A percentile compares a stretch with the other conserved stretches of the same genome.
Conservation (phyloP, 78 protist genomes). For the Dictyostelium citrinum region DNA sequence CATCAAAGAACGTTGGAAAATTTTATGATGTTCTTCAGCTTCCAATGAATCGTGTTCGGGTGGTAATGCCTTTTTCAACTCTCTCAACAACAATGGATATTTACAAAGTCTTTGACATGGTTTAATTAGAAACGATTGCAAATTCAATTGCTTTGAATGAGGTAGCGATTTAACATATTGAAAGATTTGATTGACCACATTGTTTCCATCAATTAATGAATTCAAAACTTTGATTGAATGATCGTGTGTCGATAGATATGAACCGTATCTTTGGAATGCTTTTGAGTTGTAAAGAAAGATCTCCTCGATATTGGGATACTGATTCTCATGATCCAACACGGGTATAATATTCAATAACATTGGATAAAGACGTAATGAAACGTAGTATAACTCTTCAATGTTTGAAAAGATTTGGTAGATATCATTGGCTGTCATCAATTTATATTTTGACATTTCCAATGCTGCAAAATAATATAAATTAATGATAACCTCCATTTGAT, state of each 20-base stretch:
- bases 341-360: neutral
- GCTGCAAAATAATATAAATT: neutral
- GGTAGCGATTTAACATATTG: slow-evolving; percentile 42
- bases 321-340: neutral
- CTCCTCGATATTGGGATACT: slow-evolving; percentile 63
- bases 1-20: slow-evolving; percentile 26
- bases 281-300: slow-evolving; percentile 33
- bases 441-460: neutral
- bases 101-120: slow-evolving; percentile 73
- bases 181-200: neutral
- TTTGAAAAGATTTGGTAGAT: slow-evolving; percentile 25
- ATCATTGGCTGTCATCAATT: neutral
- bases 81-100: slow-evolving; percentile 63
- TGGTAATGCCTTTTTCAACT: slow-evolving; percentile 52
- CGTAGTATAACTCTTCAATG: slow-evolving; percentile 19
- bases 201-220: neutral
- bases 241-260: neutral
- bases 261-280: neutral
- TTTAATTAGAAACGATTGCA: slow-evolving; percentile 54
- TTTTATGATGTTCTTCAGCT: slow-evolving; percentile 17
- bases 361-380: neutral
- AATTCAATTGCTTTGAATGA: neutral
- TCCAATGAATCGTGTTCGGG: slow-evolving; percentile 22
- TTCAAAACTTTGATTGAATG: neutral
- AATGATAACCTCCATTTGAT: slow-evolving; percentile 31